phyloP scores from a whole-genome alignment of 768 basidiomycete species.

The Hypsizygus marmoreus region DNA sequence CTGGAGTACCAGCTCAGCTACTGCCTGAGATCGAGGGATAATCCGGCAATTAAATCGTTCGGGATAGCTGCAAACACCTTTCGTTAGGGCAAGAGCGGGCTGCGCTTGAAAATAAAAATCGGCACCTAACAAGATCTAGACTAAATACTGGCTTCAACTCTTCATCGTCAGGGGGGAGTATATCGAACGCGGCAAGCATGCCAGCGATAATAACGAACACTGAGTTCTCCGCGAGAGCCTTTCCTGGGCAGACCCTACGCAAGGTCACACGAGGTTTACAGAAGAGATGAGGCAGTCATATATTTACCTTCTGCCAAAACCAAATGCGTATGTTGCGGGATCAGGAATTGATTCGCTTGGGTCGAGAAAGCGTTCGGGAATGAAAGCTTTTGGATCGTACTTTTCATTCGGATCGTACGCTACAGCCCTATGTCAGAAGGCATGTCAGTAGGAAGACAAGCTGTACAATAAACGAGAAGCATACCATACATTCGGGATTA shows the following conservation, averaged over 20 bases:
- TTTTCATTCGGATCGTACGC: constrained; percentile 1
- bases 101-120: background rate
- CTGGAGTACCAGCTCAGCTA: no score
- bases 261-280: background rate
- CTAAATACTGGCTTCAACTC: background rate
- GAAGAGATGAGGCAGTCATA: no score
- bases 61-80: constrained; percentile 1
- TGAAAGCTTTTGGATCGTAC: constrained; percentile 6
- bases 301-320: constrained; percentile 9
- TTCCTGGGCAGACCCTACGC: constrained; percentile 12
- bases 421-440: constrained; percentile 11
- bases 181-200: constrained; percentile 8
- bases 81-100: background rate
- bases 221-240: constrained; percentile 4
- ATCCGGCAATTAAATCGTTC: constrained; percentile 11
- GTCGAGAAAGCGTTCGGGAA: constrained; percentile 11
- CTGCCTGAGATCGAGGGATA: constrained; percentile 5
- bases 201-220: constrained; percentile 4
- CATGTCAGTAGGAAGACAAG: no score
- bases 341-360: background rate
- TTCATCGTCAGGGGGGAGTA: background rate
- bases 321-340: constrained; percentile 5
- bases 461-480: no score
- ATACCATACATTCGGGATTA: constrained; percentile 37
- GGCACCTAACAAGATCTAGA: constrained; percentile 7